Conservation (phyloP, 331 rosid genomes). For the Pyracantha coccinea region DNA sequence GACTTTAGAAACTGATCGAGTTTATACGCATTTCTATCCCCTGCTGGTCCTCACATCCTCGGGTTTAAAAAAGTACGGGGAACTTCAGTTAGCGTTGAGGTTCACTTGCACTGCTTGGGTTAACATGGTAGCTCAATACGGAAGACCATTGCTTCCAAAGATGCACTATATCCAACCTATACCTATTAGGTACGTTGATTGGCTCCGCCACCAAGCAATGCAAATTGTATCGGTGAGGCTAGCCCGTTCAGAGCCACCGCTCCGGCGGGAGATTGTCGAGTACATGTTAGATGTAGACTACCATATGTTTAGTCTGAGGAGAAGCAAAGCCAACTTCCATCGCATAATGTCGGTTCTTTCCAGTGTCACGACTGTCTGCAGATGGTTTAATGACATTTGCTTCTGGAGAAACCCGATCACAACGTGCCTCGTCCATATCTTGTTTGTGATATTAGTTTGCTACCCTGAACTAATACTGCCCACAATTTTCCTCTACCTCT, state of each 20-base stretch:
- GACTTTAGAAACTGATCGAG: conserved; percentile 69
- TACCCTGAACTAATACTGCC: conserved; percentile 87
- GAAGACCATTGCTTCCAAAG: conserved; percentile 83
- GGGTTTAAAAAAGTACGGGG: conserved; percentile 86
- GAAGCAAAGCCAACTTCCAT: conserved; percentile 75
- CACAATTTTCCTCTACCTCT: conserved; percentile 75
- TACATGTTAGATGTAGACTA: conserved; percentile 87
- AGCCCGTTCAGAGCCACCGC: conserved; percentile 78
- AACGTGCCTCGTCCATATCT: conserved; percentile 72
- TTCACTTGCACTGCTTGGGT: conserved; percentile 84
- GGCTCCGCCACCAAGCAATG: conserved; percentile 85
- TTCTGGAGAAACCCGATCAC: conserved; percentile 78
- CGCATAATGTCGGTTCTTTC: background rate
- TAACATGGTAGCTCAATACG: conserved; percentile 76
- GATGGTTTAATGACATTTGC: conserved; percentile 74
- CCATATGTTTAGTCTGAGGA: conserved; percentile 83
- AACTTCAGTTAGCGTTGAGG: conserved; percentile 84
- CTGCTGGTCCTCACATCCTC: conserved; percentile 52
- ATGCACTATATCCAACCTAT: conserved; percentile 90
- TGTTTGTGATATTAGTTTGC: conserved; percentile 74
- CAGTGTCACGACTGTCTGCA: conserved; percentile 40
- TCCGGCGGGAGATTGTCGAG: conserved; percentile 75
- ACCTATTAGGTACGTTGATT: conserved; percentile 53
- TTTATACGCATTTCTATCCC: conserved; percentile 84
- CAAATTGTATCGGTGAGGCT: conserved; percentile 75